phyloP scores from a whole-genome alignment of 108 stramenopile genomes.

The Epithemia pelagica region DNA sequence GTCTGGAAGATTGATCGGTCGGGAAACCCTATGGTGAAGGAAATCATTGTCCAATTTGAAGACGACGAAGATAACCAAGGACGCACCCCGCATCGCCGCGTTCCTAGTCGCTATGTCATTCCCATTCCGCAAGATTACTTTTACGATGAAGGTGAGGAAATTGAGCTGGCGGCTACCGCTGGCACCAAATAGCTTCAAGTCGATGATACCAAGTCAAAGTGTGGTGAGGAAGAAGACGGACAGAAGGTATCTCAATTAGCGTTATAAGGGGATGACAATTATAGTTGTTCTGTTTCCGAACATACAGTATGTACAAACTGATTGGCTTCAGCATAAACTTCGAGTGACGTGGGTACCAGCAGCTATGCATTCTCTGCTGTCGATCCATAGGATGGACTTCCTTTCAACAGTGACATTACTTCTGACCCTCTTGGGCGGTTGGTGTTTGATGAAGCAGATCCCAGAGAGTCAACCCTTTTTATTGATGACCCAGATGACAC shows the following conservation, averaged over 20 bases:
- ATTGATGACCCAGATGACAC: not conserved
- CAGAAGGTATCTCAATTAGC: too few species aligned
- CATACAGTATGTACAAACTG: too few species aligned
- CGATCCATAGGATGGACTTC: not conserved
- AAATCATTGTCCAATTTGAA: conserved; percentile 93
- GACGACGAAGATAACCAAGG: conserved; percentile 90
- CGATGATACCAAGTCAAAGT: too few species aligned
- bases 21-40: conserved; percentile 64
- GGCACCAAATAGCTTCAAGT: not conserved
- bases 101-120: conserved; percentile 91
- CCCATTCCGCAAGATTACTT: conserved; percentile 76
- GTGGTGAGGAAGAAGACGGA: too few species aligned
- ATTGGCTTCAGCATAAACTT: too few species aligned
- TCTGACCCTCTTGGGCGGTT: not conserved
- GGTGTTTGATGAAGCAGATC: not conserved
- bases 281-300: too few species aligned
- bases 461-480: not conserved
- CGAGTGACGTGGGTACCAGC: too few species aligned
- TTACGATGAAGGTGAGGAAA: conserved; percentile 83
- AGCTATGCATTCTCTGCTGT: not conserved
- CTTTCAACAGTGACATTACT: not conserved
- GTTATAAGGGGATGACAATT: too few species aligned
- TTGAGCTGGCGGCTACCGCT: conserved; percentile 38
- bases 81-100: conserved; percentile 86
- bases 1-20: conserved; percentile 56